Evolutionary conservation across 306 rosid species (phyloP), one percentile per base, ranked within the genome.

Genomic region (Ormosia emarginata): DNA sequence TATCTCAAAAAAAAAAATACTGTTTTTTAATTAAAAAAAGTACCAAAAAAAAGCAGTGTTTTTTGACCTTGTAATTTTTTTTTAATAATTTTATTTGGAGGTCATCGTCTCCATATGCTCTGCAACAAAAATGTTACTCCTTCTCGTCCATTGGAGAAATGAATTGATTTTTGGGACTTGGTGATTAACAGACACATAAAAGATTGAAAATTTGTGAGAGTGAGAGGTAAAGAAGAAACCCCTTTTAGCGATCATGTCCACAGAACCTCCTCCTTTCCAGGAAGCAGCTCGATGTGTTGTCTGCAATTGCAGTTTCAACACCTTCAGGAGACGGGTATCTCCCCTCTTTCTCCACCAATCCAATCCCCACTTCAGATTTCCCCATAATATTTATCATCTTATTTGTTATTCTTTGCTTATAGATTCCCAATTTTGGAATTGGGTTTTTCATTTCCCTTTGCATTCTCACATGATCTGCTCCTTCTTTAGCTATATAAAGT

Each of bases 221-320:
- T 62, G 55, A 30, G 29, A 24, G 47, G 24, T 13, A 18, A 71
- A 53, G 47, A 68, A 82, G 71, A 73, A 66, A 62, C 18, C 84
- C 69, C 46, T 34, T 52, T 5, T 41, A 79, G 18, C 52, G 65
- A 84, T 50, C 53, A 91, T 91, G 92, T 86, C 87, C 46, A 32
- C 71, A 89, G 98, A 90, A 84, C 88, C 96, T 76, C 99, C 99
- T 82, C 71, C 90, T 59, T 96, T 94, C 75, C 97, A 93, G 84
- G 99, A 91, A 90, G 85, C 97, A 75, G 92, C 91, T 10, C 92
- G 97, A 81, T 96, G 99, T 56, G 98, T 92, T 53, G 97, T 94
- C 85, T 96, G 98, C 92, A 92, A 83, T 90, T 92, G 99, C 93
- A 87, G 95, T 83, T 96, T 96, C 92, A 96, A 85, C 85, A 85